These are phyloP conservation scores for Saccharomycopsis amapae DNA, from an alignment of 805 yeast species.

Conservation along the genomic window DNA sequence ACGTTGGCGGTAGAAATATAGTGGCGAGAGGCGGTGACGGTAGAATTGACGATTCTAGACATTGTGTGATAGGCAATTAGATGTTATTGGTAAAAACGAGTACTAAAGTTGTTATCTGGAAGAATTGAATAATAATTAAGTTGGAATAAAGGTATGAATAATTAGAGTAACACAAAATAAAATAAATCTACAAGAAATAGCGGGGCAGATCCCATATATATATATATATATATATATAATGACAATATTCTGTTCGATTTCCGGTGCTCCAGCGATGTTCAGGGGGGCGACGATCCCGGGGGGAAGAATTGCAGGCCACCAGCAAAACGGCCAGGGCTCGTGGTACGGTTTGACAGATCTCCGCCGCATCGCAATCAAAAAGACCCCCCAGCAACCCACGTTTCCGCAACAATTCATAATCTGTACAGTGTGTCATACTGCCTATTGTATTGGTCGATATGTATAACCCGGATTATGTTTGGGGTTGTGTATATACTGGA, in stretches of 20 bases:
- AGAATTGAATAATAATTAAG: background rate
- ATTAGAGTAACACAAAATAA: no score
- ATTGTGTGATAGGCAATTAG: conserved; percentile 10
- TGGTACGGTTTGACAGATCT: no score
- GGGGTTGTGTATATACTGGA: no score
- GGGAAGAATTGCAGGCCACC: no score
- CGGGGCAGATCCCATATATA: background rate
- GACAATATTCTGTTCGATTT: no score
- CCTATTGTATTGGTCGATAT: no score
- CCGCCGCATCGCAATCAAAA: no score
- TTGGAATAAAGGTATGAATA: background rate
- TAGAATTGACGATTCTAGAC: conserved; percentile 17
- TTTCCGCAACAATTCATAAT: no score
- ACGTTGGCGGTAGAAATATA: conserved; percentile 11
- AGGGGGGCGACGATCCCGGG: background rate
- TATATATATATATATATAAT: background rate
- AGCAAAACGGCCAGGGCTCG: no score
- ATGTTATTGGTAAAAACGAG: background rate
- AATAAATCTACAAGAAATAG: background rate
- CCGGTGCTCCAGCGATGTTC: background rate
- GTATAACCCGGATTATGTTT: no score
- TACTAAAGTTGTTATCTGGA: background rate
- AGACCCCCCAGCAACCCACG: no score
- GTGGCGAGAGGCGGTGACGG: conserved; percentile 15
- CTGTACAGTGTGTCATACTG: no score